Evolutionary conservation across 2,329 filamentous ascomycete species (phyloP), one percentile per base, ranked within the genome.

Genomic region (Penicillium oxalicum): DNA sequence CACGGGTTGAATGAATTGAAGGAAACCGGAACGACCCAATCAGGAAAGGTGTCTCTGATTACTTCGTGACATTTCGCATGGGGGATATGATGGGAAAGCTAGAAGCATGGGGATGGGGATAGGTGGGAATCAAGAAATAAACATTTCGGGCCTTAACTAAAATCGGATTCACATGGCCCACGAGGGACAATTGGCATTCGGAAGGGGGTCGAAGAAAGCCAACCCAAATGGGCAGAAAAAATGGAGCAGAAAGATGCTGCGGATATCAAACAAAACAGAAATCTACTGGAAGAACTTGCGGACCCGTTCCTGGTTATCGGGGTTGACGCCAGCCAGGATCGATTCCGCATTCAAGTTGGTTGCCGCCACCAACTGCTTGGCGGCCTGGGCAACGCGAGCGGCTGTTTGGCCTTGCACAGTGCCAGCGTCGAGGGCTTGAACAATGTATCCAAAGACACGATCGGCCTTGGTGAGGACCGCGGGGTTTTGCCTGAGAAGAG

Each of bases 361-460:
- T 28, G 80, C 79, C 52, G 83, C 78, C 36, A 95, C 79, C 44
- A 98, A 77, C 45, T 81, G 74, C 73, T 95, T 95, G 33, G 87
- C 87, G 2, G 88, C 84, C 39, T 76, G 76, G 29, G 89, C 87
- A 49, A 95, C 86, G 52, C 86, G 83, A 52, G 77, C 80, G 26
- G 88, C 88, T 18, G 87, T 90, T 64, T 90, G 83, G 18, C 91
- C 91, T 64, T 91, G 87, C 36, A 98, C 76, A 13, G 91, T 91
- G 65, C 95, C 89, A 5, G 88, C 86, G 65, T 96, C 91, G 11
- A 98, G 82, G 18, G 91, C 91, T 68, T 94, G 86, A 26, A 85
- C 88, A 48, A 97, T 87, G 61, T 83, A 86, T 26, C 86, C 81
- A 65, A 98, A 97, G 51, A 91, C 80, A 68, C 90, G 89, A 56